Base-by-base conservation (phyloP, 768 basidiomycete species). In the Lactifluus piperatus region DNA sequence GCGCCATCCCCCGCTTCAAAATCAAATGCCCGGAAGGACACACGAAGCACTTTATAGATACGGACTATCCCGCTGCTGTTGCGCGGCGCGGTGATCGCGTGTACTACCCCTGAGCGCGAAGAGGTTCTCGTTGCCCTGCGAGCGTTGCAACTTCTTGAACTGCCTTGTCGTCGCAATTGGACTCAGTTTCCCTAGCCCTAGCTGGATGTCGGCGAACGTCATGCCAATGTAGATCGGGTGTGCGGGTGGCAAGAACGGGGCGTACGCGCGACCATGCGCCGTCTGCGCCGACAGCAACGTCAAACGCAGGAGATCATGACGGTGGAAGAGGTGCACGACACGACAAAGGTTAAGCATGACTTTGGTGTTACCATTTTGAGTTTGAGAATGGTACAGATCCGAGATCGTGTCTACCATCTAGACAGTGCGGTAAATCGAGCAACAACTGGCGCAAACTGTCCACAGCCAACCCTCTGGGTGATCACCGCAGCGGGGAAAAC, bases 231-330 rank as follows among this genome's bases (percentile, higher is more conserved):
- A 77, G 34, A 62, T 49, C 5, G 76, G 74, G 34, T 55, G 54
- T 11, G 67, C 64, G 22, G 68, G 48, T 26, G 70, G 68, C 27
- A 76, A 55, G 47, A 74, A 62, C n/a, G 4, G 67, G 62, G 14
- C 76, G 73, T 8, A 73, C 67, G 56, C 68, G 69, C 16, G 74
- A 75, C 71, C 74, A 75, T 4, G 76, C 69, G 7, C 77, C 76
- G 48, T 75, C 74, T n/a, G 74, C 73, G 10, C 74, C 74, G 44
- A 75, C 61, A 43, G 74, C 55, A 51, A 72, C 3, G 52, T 66
- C 69, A 32, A 56, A 58, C 6, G 43, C 50, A n/a, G n/a, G n/a
- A n/a, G 1, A 20, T 11, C 1, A n/a, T 54, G 30, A 16, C 16
- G 24, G 61, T 14, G 39, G 52, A 43, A 27, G 46, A 26, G 11